Evolutionary conservation across 2,329 filamentous ascomycete species (phyloP), one percentile per base, ranked within the genome.

Genomic region (Aspergillus sp.): DNA sequence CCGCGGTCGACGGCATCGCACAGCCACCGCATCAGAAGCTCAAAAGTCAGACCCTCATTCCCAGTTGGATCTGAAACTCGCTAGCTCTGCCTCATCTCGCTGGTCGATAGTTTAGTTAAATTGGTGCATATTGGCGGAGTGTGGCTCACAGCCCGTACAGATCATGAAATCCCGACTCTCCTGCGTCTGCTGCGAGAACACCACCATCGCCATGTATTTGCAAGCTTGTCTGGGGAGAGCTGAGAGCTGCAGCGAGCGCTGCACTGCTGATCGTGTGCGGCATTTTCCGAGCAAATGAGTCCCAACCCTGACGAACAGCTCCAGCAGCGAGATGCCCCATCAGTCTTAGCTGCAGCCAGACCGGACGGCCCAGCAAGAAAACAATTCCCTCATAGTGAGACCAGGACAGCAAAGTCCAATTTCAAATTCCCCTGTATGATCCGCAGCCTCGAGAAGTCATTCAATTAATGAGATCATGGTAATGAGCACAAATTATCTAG

Each of bases 311-410:
- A 36, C 15, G 34, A 39, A 38, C 39, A 47, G 43, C 55, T 55
- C 41, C 36, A 48, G 48, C 18, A 49, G 45, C 53, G 60, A 64
- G 50, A 57, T 63, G 53, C 62, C 62, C 43, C 41, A 58, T 63
- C 56, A 12, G 62, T 64, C 48, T 48, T 64, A 64, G 62, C 47
- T 52, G 52, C 30, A 44, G 47, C 38, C 48, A 36, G 26, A 56
- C 44, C 52, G 34, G 54, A 43, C 61, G 54, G 61, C 42, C 38
- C 44, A 60, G 39, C 60, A 54, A 59, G 47, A 32, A 42, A 63
- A 57, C 59, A 62, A 65, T 65, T 64, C 63, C 63, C 63, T 63
- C 63, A 65, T 65, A 65, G 22, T 32, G 32, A 30, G 26, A 53
- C 20, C 12, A 13, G 20, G 5, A 11, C 11, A 41, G 39, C 45